Base-by-base conservation (phyloP, 2,329 filamentous ascomycete species). In the Xylariaceae sp. region DNA sequence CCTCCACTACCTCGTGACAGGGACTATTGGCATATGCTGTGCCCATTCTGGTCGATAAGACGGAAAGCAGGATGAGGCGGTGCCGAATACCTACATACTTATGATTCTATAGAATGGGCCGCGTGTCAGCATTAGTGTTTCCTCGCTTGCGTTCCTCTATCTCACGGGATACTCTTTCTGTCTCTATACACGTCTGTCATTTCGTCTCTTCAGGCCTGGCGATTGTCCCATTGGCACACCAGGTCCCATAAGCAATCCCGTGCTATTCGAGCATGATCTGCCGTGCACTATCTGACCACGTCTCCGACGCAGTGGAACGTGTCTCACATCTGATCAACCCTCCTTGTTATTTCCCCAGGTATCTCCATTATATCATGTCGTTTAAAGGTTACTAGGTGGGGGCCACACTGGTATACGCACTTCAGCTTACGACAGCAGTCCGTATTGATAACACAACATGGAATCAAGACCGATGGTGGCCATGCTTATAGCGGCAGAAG, bases 221-320 rank as follows among this genome's bases (percentile, higher is more conserved):
- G 30, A 11, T 33, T 33, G 30, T 9, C 16, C 8, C 42, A 36
- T 24, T 50, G 46, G 40, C 29, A 27, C 36, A 29, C 21, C 20
- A 33, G 35, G n/a, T 44, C 32, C 35, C 40, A 50, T 37, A 35
- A 45, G 39, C 1, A 3, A 24, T 16, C 26, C 23, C 30, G 35
- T 42, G 20, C 35, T 21, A 36, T 32, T 21, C 37, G 39, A 21
- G 20, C 36, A 37, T 4, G 9, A 41, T 47, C 16, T 39, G 32
- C 37, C 29, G 37, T 36, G 53, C 32, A 37, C 44, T 50, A 44
- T 44, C 52, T 53, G 20, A n/a, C 32, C 24, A 56, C 24, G 46
- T 53, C 18, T 36, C 42, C 47, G 44, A 53, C 9, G 53, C 29
- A 10, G 56, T 56, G 46, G 37, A 50, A 50, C 43, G 39, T 47